Conservation (phyloP, 73 alveolate genomes). For the Symbiodinium pilosum region DNA sequence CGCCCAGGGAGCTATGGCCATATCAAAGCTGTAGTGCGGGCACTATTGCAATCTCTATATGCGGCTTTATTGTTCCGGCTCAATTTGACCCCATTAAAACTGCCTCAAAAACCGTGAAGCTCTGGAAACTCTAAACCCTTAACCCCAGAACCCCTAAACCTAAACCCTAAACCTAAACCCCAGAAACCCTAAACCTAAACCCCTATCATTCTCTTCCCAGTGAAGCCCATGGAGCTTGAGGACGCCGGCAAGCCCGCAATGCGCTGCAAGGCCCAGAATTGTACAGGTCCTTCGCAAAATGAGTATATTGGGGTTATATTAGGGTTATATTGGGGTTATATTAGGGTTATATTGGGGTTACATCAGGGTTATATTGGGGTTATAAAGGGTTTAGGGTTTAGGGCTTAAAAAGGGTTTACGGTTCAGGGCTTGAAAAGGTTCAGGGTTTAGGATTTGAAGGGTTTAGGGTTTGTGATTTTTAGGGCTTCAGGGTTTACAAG, state of each 20-base stretch:
- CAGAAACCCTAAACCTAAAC: neutral
- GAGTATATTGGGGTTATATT: too few relatives aligned
- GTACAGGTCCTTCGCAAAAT: constrained; percentile 90
- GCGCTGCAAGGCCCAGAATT: constrained; percentile 60
- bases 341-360: too few relatives aligned
- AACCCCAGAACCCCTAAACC: neutral
- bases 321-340: neutral
- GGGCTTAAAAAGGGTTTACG: too few relatives aligned
- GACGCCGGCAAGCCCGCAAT: constrained; percentile 35
- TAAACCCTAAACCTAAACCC: neutral
- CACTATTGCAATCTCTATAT: too few relatives aligned
- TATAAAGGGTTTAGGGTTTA: too few relatives aligned
- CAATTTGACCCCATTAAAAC: neutral
- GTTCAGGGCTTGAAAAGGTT: too few relatives aligned
- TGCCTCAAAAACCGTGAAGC: neutral
- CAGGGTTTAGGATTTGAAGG: too few relatives aligned
- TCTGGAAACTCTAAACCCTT: neutral
- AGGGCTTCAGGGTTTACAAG: too few relatives aligned
- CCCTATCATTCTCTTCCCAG: neutral
- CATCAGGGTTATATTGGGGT: too few relatives aligned
- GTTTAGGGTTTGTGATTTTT: too few relatives aligned
- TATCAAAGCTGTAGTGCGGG: too few relatives aligned
- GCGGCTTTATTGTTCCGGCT: neutral
- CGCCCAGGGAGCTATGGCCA: too few relatives aligned
- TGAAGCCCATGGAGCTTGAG: constrained; percentile 10